These are phyloP conservation scores for Xylaria sp. DNA, from an alignment of 2,329 filamentous ascomycete genomes.

Conservation along the genomic window DNA sequence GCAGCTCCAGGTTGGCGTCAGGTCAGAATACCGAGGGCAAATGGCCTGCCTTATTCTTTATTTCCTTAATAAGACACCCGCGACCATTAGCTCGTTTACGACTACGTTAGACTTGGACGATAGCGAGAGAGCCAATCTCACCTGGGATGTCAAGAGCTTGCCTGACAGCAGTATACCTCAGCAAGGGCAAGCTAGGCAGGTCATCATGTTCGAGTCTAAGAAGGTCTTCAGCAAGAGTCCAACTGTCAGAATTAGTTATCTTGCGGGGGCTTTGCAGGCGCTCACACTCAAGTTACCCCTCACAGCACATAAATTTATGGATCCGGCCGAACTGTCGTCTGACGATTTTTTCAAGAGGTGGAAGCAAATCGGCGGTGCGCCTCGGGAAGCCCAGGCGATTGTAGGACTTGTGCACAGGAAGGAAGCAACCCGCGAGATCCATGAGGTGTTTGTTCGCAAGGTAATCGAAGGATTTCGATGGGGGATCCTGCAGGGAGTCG, in stretches of 20 bases:
- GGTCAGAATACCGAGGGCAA: constrained; percentile 94
- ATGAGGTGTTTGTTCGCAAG: constrained; percentile 71
- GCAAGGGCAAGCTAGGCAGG: constrained; percentile 84
- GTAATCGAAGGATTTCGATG: constrained; percentile 86
- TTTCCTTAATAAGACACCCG: constrained; percentile 91
- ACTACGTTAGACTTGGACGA: constrained; percentile 87
- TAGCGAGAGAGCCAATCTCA: constrained; percentile 68
- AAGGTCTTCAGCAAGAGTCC: constrained; percentile 82
- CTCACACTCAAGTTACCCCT: constrained; percentile 90
- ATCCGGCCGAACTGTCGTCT: constrained; percentile 79
- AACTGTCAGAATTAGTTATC: constrained; percentile 91
- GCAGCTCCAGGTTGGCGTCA: constrained; percentile 88
- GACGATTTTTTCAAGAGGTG: constrained; percentile 99
- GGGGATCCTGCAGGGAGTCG: constrained; percentile 83
- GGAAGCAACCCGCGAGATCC: constrained; percentile 67
- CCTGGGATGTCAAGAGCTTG: constrained; percentile 85
- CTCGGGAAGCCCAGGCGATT: constrained; percentile 86
- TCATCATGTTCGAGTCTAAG: constrained; percentile 90
- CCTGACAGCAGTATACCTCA: constrained; percentile 81
- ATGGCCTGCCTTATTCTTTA: constrained; percentile 95
- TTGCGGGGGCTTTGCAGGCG: constrained; percentile 91
- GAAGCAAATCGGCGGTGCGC: constrained; percentile 93
- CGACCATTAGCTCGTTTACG: constrained; percentile 86
- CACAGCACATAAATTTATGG: constrained; percentile 94
- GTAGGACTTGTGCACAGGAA: constrained; percentile 69